Conservation (phyloP, 164 flowering plant species). For the Paratinospora sagittata region DNA sequence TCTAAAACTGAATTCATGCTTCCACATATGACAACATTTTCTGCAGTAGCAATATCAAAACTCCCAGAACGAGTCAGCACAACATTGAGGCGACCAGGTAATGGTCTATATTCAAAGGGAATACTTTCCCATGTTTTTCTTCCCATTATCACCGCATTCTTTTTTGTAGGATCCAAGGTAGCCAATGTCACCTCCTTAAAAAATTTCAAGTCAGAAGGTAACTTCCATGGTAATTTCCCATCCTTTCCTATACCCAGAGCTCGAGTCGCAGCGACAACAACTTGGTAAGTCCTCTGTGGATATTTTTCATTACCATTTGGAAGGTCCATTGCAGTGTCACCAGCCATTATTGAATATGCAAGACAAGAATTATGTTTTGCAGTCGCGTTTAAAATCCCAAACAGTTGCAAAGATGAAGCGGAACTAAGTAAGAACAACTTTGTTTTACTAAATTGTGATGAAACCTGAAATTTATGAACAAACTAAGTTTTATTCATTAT, state of each 20-base stretch:
- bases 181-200: constrained; percentile 68
- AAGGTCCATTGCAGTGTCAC: constrained; percentile 22
- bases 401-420: constrained; percentile 1
- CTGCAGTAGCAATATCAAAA: constrained; percentile 67
- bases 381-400: constrained; percentile 4
- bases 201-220: constrained; percentile 73
- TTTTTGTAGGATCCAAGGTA: constrained; percentile 65
- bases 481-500: background rate
- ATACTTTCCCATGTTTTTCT: constrained; percentile 97
- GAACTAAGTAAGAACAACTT: constrained; percentile 16
- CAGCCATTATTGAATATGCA: constrained; percentile 34
- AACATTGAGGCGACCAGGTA: constrained; percentile 87
- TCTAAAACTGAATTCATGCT: constrained; percentile 79
- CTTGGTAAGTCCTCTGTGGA: constrained; percentile 64
- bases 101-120: constrained; percentile 61
- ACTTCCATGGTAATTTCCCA: constrained; percentile 86
- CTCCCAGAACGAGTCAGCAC: constrained; percentile 82
- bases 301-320: constrained; percentile 36
- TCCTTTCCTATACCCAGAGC: constrained; percentile 87
- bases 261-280: constrained; percentile 84
- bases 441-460: constrained; percentile 18
- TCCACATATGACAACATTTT: constrained; percentile 84
- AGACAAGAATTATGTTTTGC: background rate
- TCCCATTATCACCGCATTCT: constrained; percentile 93
- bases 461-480: constrained; percentile 18